A percentile compares a stretch with the other conserved stretches of the same genome.
Conservation (phyloP, 345 rosid species). For the Arabidopsis arenosa region DNA sequence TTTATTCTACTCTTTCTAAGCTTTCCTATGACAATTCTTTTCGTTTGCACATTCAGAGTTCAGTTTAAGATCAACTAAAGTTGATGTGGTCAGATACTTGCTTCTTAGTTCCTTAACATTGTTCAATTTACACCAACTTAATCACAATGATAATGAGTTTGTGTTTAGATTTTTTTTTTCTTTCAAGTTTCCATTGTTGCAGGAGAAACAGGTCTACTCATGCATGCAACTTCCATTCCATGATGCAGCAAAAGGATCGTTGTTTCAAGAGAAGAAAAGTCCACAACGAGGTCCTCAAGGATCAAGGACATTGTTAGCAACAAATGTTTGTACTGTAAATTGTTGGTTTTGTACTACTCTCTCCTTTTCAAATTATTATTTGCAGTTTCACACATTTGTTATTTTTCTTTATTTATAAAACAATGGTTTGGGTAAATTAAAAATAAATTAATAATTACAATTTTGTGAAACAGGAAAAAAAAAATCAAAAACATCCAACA, state of each 20-base stretch:
- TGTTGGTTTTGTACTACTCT: no score
- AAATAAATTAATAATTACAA: no score
- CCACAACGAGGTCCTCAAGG: background rate
- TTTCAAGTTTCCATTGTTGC: constrained; percentile 10
- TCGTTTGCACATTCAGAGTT: background rate
- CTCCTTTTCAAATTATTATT: background rate
- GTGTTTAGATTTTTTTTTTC: constrained; percentile 6
- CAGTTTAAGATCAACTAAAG: background rate
- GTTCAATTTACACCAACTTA: background rate
- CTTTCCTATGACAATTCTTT: background rate
- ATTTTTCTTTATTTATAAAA: no score
- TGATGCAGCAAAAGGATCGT: constrained; percentile 1
- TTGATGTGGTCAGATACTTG: background rate
- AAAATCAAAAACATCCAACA: no score
- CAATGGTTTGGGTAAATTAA: no score
- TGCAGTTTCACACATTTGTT: no score
- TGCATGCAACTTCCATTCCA: background rate
- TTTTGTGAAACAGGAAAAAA: no score
- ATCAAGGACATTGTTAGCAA: constrained; percentile 6
- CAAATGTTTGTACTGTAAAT: background rate
- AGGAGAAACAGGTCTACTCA: background rate
- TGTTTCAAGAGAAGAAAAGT: background rate
- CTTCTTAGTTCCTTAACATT: background rate
- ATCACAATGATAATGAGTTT: background rate
- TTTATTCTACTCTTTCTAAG: background rate